Conservation (phyloP, 169 alveolate genomes). For the Eimeria sp. region DNA sequence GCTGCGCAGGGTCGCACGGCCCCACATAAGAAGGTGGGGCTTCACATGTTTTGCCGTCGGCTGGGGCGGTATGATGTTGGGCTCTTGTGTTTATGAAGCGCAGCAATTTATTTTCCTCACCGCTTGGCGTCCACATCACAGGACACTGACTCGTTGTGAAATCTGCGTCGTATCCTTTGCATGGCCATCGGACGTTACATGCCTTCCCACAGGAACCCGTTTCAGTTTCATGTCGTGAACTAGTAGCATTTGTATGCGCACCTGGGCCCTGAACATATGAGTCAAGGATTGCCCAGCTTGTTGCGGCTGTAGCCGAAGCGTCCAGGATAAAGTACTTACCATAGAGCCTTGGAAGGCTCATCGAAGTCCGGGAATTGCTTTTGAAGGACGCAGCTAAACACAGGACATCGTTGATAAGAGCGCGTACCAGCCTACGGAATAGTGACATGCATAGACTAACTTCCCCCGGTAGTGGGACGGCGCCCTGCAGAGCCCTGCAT, state of each 20-base stretch:
- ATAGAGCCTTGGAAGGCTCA: constrained; percentile 75
- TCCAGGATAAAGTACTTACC: constrained; percentile 4
- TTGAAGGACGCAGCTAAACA: constrained; percentile 70
- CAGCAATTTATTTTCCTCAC: not conserved
- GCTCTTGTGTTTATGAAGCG: not conserved
- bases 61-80: constrained; percentile 1
- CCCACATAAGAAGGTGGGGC: constrained; percentile 81
- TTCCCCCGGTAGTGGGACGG: constrained; percentile 48
- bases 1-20: constrained; percentile 69
- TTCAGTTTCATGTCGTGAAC: not conserved
- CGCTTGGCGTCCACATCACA: constrained; percentile 51
- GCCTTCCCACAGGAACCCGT: not conserved
- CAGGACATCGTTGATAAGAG: not conserved
- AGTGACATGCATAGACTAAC: not conserved
- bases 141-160: constrained; percentile 73
- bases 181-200: constrained; percentile 78
- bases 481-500: constrained; percentile 50
- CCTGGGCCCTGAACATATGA: constrained; percentile 43
- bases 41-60: constrained; percentile 78
- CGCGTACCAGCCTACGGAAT: not conserved
- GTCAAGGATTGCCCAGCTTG: not conserved
- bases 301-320: not conserved
- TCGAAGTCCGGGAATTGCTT: constrained; percentile 65
- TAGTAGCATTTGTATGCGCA: not conserved
- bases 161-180: constrained; percentile 66